Evolutionary conservation across 2,329 filamentous ascomycete genomes (phyloP), one percentile per base, ranked within the genome.

Genomic region (Orbilia javanica): DNA sequence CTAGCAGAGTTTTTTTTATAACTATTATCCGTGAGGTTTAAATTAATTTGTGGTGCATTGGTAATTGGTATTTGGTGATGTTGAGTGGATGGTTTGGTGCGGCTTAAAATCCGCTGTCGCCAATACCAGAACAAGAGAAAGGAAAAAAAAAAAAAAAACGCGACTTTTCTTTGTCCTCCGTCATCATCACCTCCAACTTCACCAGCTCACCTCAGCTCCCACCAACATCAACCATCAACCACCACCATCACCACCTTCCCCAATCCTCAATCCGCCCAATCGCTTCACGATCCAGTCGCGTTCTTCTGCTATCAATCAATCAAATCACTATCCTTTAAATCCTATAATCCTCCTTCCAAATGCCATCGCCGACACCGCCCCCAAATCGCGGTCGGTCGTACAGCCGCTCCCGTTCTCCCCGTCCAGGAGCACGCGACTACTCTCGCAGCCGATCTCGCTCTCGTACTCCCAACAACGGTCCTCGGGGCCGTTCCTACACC

Each of bases 341-440:
- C 36, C n/a, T 39, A 39, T 8, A 39, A 13, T 13, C 11, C 10
- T 39, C 36, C 11, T 39, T 39, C 13, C 55, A 11, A 39, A 71
- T 77, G 73, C 60, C 73, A 15, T 77, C 73, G 5, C 73, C 66
- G 15, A 71, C 73, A 22, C 73, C 73, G 55, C 53, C 72, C 20
- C 63, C 70, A 20, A 68, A 57, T 27, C 73, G 73, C 62, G 66
- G 66, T 25, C 66, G 73, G 22, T 77, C 73, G 31, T 71, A 71
- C 73, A 53, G 48, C 53, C 73, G 73, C 39, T 77, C 72, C n/a
- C 65, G 65, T 60, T 77, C 72, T 6, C 72, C 72, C 15, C 55
- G 72, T 46, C 72, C 65, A 8, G 27, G 34, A 57, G 50, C 65
- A 77, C 72, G 72, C 72, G 72, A 77, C 46, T 64, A 75, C 55